Evolutionary conservation across 805 yeast genomes (phyloP), one percentile per base, ranked within the genome.

Genomic region (Tetrapisispora taiwanensis): DNA sequence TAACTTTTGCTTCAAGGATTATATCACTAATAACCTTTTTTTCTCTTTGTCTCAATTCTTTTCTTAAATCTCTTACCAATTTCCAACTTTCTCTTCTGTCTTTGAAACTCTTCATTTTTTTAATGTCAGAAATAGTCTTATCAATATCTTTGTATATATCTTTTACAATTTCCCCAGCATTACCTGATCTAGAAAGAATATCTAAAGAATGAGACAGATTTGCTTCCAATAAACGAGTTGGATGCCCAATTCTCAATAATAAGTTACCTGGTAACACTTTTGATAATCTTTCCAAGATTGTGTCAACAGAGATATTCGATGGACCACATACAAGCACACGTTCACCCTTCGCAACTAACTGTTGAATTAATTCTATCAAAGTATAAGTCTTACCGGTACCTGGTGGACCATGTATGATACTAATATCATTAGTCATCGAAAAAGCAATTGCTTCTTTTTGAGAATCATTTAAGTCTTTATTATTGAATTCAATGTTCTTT

Each of bases 261-360:
- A 75, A 56, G 34, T 69, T 62, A 12, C 72, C 69, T 1, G 69
- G 69, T 34, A 71, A 56, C 33, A 70, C 63, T 26, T 62, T 61
- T 34, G 71, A 62, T 19, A 90, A 61, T 46, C 97, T 68, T 60
- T 90, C 97, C 39, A 89, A 63, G 14, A 90, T 83, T 0, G 95
- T 90, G 60, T 90, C 97, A 1, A 89, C 95, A 1, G 96, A 78
- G 14, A 88, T 80, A 59, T 90, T 90, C 0, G 97, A 88, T 0
- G 97, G 95, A 0, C 96, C 97, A 66, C 97, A 89, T 0, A 90
- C 89, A 26, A 90, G 66, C 0, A 90, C 79, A 37, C 88, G 61
- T 48, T 75, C 70, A 7, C 75, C 75, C 27, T 62, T 64, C 8
- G 66, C 67, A 1, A 78, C 70, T 41, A 87, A 66, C 56, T 89